Evolutionary conservation across 2,329 filamentous ascomycete species (phyloP).

Genomic region (Fusarium buharicum): DNA sequence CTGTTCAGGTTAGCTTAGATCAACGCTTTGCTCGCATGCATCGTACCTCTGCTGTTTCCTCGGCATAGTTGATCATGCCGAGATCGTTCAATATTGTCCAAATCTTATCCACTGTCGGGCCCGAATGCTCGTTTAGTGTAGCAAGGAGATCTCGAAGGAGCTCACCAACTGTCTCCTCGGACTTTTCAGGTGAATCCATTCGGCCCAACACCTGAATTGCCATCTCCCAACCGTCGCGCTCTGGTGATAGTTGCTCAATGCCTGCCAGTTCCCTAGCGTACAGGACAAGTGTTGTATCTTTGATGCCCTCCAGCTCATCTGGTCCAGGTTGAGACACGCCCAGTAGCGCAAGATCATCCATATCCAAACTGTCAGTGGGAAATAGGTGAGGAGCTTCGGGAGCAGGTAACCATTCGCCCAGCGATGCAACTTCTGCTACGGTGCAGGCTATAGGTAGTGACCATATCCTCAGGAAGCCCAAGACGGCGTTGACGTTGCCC

Average conservation of each 20-base stretch:
- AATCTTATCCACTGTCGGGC: constrained; percentile 80
- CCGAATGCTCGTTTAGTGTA: constrained; percentile 71
- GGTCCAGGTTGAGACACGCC: constrained; percentile 70
- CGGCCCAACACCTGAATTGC: constrained; percentile 84
- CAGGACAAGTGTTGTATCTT: constrained; percentile 79
- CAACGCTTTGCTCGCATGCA: neutral
- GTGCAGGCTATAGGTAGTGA: constrained; percentile 82
- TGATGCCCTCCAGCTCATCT: constrained; percentile 71
- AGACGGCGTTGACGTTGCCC: constrained; percentile 79
- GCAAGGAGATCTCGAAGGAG: constrained; percentile 75
- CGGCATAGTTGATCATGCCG: constrained; percentile 80
- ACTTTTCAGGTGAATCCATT: constrained; percentile 76
- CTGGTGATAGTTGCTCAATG: constrained; percentile 59
- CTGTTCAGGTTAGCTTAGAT: constrained; percentile 58
- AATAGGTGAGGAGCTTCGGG: constrained; percentile 56
- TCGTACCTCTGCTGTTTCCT: constrained; percentile 82
- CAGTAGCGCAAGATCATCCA: constrained; percentile 86
- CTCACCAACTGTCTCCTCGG: constrained; percentile 77
- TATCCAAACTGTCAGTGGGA: constrained; percentile 75
- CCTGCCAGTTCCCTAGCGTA: constrained; percentile 78
- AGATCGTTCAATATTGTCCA: constrained; percentile 81
- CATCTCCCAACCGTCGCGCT: constrained; percentile 86
- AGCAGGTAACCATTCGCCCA: constrained; percentile 81
- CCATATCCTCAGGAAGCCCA: constrained; percentile 80
- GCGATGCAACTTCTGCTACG: constrained; percentile 83